Evolutionary conservation across 2,329 filamentous ascomycete genomes (phyloP), one percentile per base, ranked within the genome.

Genomic region (Sporothrix variecibatus): DNA sequence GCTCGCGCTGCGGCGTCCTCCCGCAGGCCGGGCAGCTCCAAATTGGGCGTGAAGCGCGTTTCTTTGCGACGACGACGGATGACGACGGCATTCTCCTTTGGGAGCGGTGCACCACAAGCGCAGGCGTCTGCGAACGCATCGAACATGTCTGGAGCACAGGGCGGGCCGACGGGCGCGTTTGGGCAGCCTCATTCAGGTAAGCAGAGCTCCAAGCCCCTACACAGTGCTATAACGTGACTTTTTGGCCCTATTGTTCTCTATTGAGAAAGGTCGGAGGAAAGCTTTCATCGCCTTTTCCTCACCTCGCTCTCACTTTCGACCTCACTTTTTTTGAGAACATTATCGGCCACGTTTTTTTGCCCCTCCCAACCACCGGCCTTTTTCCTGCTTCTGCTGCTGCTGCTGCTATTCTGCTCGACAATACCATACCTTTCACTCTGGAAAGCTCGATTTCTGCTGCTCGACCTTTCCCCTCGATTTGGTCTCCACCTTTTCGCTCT

Each of bases 11-110:
- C 72, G 72, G 64, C 72, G 72, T 17, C 72, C 26, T 62, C 64
- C 71, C 71, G 69, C 69, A 49, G 46, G 72, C 62, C 60, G 65
- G 38, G 53, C 62, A 26, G 40, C 53, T 31, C 53, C 72, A 40
- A 62, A 60, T 75, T 76, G 73, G 28, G 69, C 49, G 67, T 23
- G 56, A 60, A 71, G 70, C 74, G 73, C 75, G 74, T 75, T 56
- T 26, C 28, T 11, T 15, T 58, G 23, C 72, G 46, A 46, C 31
- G 46, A 49, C 60, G 64, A 67, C 62, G 49, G 49, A 64, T 64
- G 68, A 71, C 51, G 26, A 76, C 69, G 72, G 72, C 65, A 34
- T 76, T 75, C 56, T 26, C 58, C 40, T 68, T 73, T 34, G 64
- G 71, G 49, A 72, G 75, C 62, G 73, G 74, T 58, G 68, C 72